Conservation (phyloP, 768 basidiomycete genomes). For the Suillus placidus region DNA sequence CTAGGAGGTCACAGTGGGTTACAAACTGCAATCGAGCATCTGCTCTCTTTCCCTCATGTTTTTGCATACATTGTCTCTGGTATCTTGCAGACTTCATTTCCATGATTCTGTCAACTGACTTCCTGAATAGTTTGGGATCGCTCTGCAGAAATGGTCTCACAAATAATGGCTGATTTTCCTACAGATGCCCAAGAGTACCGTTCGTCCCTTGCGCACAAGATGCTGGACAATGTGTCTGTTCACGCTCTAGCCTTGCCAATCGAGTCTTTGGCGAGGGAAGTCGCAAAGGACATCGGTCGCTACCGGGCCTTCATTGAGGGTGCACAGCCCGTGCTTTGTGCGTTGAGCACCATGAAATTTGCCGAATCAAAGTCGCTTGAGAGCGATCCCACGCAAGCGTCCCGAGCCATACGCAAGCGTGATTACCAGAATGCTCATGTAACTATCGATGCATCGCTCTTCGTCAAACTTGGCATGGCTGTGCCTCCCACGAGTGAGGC, state of each 20-base stretch:
- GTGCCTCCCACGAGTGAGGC: conserved; percentile 31
- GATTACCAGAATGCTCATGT: conserved; percentile 15
- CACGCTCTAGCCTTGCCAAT: conserved; percentile 27
- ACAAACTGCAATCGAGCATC: conserved; percentile 27
- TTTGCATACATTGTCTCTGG: conserved; percentile 35
- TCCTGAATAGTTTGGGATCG: conserved; percentile 18
- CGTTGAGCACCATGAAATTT: conserved; percentile 14
- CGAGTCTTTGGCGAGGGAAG: conserved; percentile 15
- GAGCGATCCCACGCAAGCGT: conserved; percentile 18
- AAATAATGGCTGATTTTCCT: conserved; percentile 40
- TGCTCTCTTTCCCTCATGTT: conserved; percentile 28
- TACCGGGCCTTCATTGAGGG: conserved; percentile 26
- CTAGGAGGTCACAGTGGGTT: conserved; percentile 18
- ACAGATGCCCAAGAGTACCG: conserved; percentile 21
- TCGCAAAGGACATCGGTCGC: conserved; percentile 17
- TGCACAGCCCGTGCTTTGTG: conserved; percentile 26
- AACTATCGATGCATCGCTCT: conserved; percentile 29
- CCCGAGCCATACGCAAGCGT: conserved; percentile 31
- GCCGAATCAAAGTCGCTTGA: neutral
- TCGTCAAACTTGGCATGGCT: conserved; percentile 30
- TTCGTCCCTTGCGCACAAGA: conserved; percentile 20
- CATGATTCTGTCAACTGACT: neutral
- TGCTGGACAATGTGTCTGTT: conserved; percentile 31
- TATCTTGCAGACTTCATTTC: conserved; percentile 7
- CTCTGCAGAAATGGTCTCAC: conserved; percentile 19